Evolutionary conservation across 306 rosid species (phyloP).

Genomic region (Abrus precatorius): DNA sequence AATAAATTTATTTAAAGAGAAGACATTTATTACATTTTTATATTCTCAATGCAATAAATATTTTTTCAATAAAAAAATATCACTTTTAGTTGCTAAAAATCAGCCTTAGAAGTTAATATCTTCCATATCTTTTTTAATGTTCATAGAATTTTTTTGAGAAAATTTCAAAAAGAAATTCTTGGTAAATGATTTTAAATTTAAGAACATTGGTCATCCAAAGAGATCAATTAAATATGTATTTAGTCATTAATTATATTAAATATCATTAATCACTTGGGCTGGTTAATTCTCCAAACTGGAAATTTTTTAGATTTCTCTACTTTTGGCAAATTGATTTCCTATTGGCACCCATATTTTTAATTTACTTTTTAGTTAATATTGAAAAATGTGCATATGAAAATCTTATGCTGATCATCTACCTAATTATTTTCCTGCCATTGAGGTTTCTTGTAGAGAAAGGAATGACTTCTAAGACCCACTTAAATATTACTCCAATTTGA

Average conservation of each 20-base stretch:
- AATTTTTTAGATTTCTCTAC: background rate
- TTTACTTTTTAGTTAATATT: background rate
- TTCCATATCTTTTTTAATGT: background rate
- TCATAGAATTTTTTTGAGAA: background rate
- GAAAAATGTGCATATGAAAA: slow-evolving; percentile 11
- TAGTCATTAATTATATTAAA: background rate
- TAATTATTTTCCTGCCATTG: background rate
- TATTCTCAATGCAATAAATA: too few relatives aligned
- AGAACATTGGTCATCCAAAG: slow-evolving; percentile 33
- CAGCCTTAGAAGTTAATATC: too few relatives aligned
- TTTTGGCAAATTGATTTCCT: slow-evolving; percentile 10
- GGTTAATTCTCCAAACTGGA: background rate
- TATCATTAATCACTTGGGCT: slow-evolving; percentile 5
- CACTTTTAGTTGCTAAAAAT: too few relatives aligned
- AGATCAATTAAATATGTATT: slow-evolving; percentile 21
- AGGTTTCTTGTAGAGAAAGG: background rate
- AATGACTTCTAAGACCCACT: slow-evolving; percentile 19
- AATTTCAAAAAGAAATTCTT: background rate
- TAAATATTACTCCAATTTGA: background rate
- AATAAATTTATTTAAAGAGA: too few relatives aligned
- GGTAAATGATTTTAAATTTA: background rate
- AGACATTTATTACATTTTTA: too few relatives aligned
- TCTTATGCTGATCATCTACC: slow-evolving; percentile 17
- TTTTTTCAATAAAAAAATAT: too few relatives aligned
- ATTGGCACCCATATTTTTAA: background rate